phyloP scores from a whole-genome alignment of 2,329 filamentous ascomycete species.

The Nothopassalora personata region DNA sequence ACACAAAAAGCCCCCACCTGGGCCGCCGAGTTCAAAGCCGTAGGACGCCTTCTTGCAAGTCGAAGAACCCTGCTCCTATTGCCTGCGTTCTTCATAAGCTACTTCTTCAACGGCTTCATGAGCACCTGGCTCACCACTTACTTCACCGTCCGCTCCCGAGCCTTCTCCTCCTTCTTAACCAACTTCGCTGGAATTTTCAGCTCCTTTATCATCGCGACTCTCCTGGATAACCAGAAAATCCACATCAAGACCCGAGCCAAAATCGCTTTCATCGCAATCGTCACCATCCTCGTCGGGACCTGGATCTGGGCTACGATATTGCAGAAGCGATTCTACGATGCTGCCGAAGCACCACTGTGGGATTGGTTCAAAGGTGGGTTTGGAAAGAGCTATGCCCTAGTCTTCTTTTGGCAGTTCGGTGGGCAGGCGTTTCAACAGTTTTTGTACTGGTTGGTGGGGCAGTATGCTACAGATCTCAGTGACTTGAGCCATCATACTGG shows the following conservation, averaged over 20 bases:
- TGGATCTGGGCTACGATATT: slow-evolving; percentile 68
- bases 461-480: slow-evolving; percentile 55
- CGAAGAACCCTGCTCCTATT: slow-evolving; percentile 60
- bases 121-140: slow-evolving; percentile 59
- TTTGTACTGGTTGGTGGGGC: slow-evolving; percentile 65
- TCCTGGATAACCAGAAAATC: slow-evolving; percentile 55
- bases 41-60: slow-evolving; percentile 54
- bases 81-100: slow-evolving; percentile 64
- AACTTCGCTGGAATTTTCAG: slow-evolving; percentile 61
- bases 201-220: slow-evolving; percentile 62
- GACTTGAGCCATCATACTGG: slow-evolving; percentile 65
- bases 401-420: slow-evolving; percentile 60
- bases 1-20: slow-evolving; percentile 50
- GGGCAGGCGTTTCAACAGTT: slow-evolving; percentile 73
- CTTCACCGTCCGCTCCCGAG: slow-evolving; percentile 64
- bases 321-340: slow-evolving; percentile 54
- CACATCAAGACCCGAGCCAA: slow-evolving; percentile 52
- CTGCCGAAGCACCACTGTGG: slow-evolving; percentile 48
- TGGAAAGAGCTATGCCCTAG: slow-evolving; percentile 60
- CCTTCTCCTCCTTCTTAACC: slow-evolving; percentile 64
- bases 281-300: slow-evolving; percentile 59
- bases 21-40: slow-evolving; percentile 56
- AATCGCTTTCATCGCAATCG: slow-evolving; percentile 50
- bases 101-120: slow-evolving; percentile 66
- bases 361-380: slow-evolving; percentile 64